Base-by-base conservation (phyloP, 1,284 basidiomycete species). In the Sanguinoderma infundibulare region DNA sequence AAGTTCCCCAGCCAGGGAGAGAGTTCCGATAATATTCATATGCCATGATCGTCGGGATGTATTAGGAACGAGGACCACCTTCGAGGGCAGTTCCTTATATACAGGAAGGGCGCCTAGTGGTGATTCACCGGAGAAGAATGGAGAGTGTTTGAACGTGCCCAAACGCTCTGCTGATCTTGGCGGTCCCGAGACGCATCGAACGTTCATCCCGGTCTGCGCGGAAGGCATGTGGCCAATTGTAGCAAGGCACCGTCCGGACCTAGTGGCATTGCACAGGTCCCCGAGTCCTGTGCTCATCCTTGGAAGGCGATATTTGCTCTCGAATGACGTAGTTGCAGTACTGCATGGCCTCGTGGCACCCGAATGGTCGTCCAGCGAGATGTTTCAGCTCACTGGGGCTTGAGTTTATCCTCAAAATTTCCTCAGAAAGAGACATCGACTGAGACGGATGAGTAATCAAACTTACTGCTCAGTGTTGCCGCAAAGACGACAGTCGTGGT, bases 21-120 rank as follows among this genome's bases (percentile, higher is more conserved):
- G 62, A 60, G 0, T 63, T 60, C 40, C 69, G 66, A 61, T 73
- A 73, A 58, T 70, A 69, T 28, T 65, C 59, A 53, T 69, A 69
- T 26, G 49, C 40, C 47, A 60, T 60, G 42, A 10, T 28, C 20
- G 30, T 3, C 2, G 42, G 24, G 17, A 24, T 14, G 38, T 39
- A n/a, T 39, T 10, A n/a, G 38, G 17, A 14, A 12, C n/a, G n/a
- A n/a, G 38, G 10, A 39, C 4, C 17, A 12, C 17, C 12, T 14
- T 5, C n/a, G 8, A 34, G n/a, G 22, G 2, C 12, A 22, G 28
- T 34, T 35, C 14, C 32, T 34, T 51, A 51, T 36, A 32, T 34
- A 32, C 4, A 49, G 5, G 42, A 28, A 36, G 49, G 20, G 32
- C 49, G 32, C 32, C 32, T 50, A 22, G 47, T 9, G 14, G 15